Base-by-base conservation (phyloP, 2,329 filamentous ascomycete genomes). In the Penicillium olsonii region DNA sequence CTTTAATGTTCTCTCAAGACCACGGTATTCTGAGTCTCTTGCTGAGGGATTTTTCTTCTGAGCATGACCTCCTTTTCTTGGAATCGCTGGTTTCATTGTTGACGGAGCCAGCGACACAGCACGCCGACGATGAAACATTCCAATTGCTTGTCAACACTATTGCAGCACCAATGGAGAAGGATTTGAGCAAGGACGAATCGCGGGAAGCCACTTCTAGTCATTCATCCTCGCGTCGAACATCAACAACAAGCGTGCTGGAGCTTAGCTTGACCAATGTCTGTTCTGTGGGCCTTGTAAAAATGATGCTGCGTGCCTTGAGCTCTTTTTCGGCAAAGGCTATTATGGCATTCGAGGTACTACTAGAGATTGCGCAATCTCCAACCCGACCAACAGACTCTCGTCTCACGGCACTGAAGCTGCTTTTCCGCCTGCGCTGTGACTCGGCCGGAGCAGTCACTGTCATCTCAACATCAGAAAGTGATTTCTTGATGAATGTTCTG, bases 361-460 rank as follows among this genome's bases (percentile, higher is more conserved):
- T 92, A 35, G 76, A 78, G 44, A 84, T 91, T 57, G 84, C 81
- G 5, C 80, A 79, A 56, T 80, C 80, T 14, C 77, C 76, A 22
- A 74, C 78, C 26, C 83, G 81, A 53, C 86, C 87, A 51, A 75
- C 80, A 6, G 85, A 89, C 68, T 85, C 87, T 43, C 85, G 88
- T 6, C 74, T 94, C 20, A 85, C 84, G 11, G 85, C 87, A 2
- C 83, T 92, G 77, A 90, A 89, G 62, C 72, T 92, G 37, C 75
- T 96, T 2, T 92, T 95, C 66, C 84, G 92, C 37, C 75, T 96
- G 24, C 83, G 92, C 50, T 90, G 90, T 18, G 90, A 96, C 69
- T 90, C 87, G 66, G 84, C 87, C 9, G 84, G 92, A 57, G 82
- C 85, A 37, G 80, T 96, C 4, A 90, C 87, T 50, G 75, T 96